phyloP scores from a whole-genome alignment of 2,329 filamentous ascomycete genomes.

The Xylariaceae sp. region DNA sequence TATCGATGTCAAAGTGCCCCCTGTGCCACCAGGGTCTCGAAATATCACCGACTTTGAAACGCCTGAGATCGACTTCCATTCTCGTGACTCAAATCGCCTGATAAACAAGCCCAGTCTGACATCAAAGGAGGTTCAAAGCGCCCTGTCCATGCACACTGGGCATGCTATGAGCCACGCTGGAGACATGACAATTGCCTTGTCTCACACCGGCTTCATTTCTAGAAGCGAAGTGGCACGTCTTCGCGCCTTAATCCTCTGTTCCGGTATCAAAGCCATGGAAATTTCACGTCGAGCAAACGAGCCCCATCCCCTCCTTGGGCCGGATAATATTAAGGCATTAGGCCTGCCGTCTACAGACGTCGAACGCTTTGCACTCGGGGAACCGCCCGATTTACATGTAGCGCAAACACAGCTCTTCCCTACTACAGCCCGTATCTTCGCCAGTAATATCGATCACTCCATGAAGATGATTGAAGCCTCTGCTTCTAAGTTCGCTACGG shows the following conservation, averaged over 20 bases:
- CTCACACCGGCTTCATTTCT: slow-evolving; percentile 43
- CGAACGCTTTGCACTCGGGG: slow-evolving; percentile 34
- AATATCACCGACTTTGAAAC: slow-evolving; percentile 31
- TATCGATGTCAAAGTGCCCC: slow-evolving; percentile 42
- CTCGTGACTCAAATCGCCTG: slow-evolving; percentile 23
- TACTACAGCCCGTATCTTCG: slow-evolving; percentile 47
- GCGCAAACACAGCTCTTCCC: slow-evolving; percentile 44
- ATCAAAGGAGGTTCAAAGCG: slow-evolving; percentile 35
- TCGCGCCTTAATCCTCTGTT: slow-evolving; percentile 68
- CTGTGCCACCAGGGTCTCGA: slow-evolving; percentile 32
- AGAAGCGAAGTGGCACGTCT: slow-evolving; percentile 77
- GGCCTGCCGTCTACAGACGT: slow-evolving; percentile 41
- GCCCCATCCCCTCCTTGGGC: slow-evolving; percentile 35
- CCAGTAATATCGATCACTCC: slow-evolving; percentile 41
- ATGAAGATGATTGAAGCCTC: slow-evolving; percentile 53
- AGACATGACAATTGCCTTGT: slow-evolving; percentile 20
- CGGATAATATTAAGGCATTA: slow-evolving; percentile 18
- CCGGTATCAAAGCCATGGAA: slow-evolving; percentile 85
- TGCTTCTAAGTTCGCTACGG: slow-evolving; percentile 53
- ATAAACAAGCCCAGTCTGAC: slow-evolving; percentile 30
- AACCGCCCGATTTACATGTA: slow-evolving; percentile 32
- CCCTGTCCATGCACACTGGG: slow-evolving; percentile 27
- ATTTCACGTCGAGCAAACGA: slow-evolving; percentile 62
- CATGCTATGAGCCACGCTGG: slow-evolving; percentile 2
- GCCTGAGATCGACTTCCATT: slow-evolving; percentile 37